Conservation (phyloP, 495 filamentous ascomycete genomes). For the Delitschia confertaspora region DNA sequence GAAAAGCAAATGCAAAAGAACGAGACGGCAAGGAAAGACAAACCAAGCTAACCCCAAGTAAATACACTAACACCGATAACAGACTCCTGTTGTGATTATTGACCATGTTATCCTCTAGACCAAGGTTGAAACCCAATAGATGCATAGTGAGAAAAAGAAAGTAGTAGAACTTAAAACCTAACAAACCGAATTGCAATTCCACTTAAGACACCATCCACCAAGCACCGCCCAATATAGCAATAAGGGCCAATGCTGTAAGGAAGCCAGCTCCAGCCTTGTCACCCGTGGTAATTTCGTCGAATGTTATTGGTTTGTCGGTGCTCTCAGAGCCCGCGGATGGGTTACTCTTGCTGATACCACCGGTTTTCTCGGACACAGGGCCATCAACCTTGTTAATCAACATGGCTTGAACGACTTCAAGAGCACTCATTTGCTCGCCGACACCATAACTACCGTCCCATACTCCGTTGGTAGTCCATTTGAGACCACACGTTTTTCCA, state of each 20-base stretch:
- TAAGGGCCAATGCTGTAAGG: slow-evolving; percentile 32
- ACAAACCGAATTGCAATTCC: too few relatives aligned
- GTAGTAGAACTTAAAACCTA: too few relatives aligned
- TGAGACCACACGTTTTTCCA: slow-evolving; percentile 44
- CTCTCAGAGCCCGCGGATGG: slow-evolving; percentile 30
- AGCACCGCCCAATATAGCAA: slow-evolving; percentile 30
- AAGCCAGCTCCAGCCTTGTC: slow-evolving; percentile 37
- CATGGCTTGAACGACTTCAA: slow-evolving; percentile 48
- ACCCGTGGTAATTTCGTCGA: slow-evolving; percentile 30
- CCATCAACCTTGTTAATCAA: slow-evolving; percentile 40
- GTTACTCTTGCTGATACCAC: slow-evolving; percentile 34
- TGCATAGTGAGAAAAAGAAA: too few relatives aligned
- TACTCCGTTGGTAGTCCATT: slow-evolving; percentile 40
- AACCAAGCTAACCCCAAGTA: too few relatives aligned
- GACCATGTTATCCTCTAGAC: too few relatives aligned
- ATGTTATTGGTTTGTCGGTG: slow-evolving; percentile 16
- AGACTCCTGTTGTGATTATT: too few relatives aligned
- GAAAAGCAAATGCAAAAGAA: too few relatives aligned
- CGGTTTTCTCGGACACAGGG: slow-evolving; percentile 32
- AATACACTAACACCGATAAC: too few relatives aligned
- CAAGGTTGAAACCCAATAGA: too few relatives aligned
- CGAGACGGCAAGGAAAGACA: too few relatives aligned
- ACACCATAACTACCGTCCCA: slow-evolving; percentile 45
- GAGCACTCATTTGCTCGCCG: slow-evolving; percentile 52
- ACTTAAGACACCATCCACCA: slow-evolving; percentile 34